Conservation (phyloP, 192 early-diverging fungal species). For the Coemansia sp. region DNA sequence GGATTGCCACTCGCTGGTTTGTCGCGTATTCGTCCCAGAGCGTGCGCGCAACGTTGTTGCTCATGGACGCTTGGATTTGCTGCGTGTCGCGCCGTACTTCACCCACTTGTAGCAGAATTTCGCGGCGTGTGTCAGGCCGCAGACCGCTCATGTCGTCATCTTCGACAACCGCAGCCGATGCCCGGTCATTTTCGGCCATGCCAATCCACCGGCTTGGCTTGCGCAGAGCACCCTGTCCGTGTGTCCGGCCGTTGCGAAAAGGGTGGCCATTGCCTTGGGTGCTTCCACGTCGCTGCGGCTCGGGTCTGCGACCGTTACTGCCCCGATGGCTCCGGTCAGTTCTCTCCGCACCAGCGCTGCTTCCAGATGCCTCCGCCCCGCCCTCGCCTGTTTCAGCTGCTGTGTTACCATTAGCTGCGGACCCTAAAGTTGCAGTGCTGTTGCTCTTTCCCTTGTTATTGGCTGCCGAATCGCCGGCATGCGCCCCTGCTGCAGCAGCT, state of each 20-base stretch:
- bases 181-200: conserved; percentile 5
- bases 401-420: background rate
- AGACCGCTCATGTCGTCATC: conserved; percentile 7
- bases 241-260: background rate
- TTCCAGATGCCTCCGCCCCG: background rate
- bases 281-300: background rate
- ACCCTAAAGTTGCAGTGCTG: background rate
- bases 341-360: background rate
- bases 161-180: background rate
- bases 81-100: conserved; percentile 45
- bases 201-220: conserved; percentile 9
- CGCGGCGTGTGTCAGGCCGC: conserved; percentile 27
- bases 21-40: conserved; percentile 44
- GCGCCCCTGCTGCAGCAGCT: background rate
- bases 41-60: conserved; percentile 30
- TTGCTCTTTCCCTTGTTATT: background rate
- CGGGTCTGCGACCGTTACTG: background rate
- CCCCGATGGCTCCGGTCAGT: background rate
- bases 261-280: background rate
- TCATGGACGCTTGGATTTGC: conserved; percentile 39
- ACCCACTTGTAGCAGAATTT: conserved; percentile 44
- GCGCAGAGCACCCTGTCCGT: conserved; percentile 4
- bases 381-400: background rate
- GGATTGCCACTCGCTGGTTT: conserved; percentile 40
- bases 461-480: background rate